Percentiles rank a stretch among this genome's conserved stretches.
Evolutionary conservation across 2,329 filamentous ascomycete species (phyloP).

Genomic region (Exophiala dermatitidis): DNA sequence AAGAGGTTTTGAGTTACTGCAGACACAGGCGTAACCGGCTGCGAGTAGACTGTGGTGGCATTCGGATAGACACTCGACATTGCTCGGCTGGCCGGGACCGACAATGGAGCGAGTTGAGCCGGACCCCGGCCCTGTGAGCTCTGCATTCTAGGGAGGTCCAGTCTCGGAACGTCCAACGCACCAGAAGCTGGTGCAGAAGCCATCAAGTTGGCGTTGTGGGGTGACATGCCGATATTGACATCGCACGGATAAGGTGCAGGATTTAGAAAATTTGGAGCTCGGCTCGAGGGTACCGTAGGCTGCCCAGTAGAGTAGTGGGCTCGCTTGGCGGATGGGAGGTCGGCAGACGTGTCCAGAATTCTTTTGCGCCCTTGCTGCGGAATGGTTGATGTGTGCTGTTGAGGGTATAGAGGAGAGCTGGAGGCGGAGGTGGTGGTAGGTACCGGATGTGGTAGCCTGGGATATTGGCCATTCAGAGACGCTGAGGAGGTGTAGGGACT

Average conservation of each 20-base stretch:
- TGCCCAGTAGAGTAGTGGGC: conserved; percentile 17
- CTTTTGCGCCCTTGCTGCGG: conserved; percentile 50
- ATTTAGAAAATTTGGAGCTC: conserved; percentile 15
- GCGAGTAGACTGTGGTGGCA: conserved; percentile 47
- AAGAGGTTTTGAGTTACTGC: conserved; percentile 30
- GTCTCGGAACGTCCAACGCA: conserved; percentile 23
- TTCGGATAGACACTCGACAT: conserved; percentile 71
- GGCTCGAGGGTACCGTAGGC: neutral
- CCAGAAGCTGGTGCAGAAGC: conserved; percentile 19
- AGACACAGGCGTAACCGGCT: conserved; percentile 37
- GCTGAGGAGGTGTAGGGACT: conserved; percentile 10
- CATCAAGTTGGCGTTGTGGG: neutral
- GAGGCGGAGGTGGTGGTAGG: conserved; percentile 17
- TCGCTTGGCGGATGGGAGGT: conserved; percentile 54
- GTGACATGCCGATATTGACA: conserved; percentile 5
- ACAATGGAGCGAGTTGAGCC: conserved; percentile 28
- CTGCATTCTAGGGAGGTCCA: conserved; percentile 18
- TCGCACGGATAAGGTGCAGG: conserved; percentile 4
- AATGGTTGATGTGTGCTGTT: conserved; percentile 24
- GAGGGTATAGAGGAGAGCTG: conserved; percentile 21
- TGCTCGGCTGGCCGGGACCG: conserved; percentile 46
- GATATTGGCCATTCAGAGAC: conserved; percentile 15
- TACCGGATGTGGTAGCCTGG: conserved; percentile 23
- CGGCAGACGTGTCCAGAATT: conserved; percentile 47
- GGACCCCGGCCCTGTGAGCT: neutral